A percentile compares a stretch with the other conserved stretches of the same genome.
phyloP scores from a whole-genome alignment of 106 monocot genomes.

The Cymbidium sinense region DNA sequence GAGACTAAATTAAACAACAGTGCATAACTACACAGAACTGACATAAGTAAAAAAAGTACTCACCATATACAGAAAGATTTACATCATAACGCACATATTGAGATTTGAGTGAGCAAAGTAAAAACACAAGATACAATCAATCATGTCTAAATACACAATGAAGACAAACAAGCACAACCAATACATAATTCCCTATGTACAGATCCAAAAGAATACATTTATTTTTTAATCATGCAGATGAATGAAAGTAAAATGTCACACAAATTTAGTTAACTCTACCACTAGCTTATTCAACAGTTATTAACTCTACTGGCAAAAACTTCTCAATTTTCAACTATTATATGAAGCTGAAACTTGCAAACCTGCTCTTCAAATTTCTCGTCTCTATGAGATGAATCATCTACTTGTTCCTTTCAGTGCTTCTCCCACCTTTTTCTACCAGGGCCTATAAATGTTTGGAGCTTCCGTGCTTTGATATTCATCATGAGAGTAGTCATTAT shows the following conservation, averaged over 20 bases:
- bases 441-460: background rate
- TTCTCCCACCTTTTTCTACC: background rate
- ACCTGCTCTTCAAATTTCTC: too few relatives aligned
- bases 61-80: too few relatives aligned
- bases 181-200: constrained; percentile 5
- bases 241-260: background rate
- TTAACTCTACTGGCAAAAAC: background rate
- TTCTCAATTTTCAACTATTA: background rate
- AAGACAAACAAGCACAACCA: background rate
- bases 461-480: constrained; percentile 1
- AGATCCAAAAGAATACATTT: background rate
- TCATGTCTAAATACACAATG: background rate
- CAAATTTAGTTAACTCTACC: background rate
- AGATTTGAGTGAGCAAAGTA: background rate
- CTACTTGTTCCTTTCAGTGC: background rate
- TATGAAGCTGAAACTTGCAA: background rate
- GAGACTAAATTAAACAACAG: too few relatives aligned
- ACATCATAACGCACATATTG: background rate
- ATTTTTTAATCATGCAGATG: background rate
- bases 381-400: too few relatives aligned
- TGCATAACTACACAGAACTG: too few relatives aligned
- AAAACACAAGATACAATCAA: too few relatives aligned
- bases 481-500: background rate
- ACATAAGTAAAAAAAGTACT: too few relatives aligned
- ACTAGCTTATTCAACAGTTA: background rate